Evolutionary conservation across 345 rosid genomes (phyloP).

Genomic region (Sisymbrium irio): DNA sequence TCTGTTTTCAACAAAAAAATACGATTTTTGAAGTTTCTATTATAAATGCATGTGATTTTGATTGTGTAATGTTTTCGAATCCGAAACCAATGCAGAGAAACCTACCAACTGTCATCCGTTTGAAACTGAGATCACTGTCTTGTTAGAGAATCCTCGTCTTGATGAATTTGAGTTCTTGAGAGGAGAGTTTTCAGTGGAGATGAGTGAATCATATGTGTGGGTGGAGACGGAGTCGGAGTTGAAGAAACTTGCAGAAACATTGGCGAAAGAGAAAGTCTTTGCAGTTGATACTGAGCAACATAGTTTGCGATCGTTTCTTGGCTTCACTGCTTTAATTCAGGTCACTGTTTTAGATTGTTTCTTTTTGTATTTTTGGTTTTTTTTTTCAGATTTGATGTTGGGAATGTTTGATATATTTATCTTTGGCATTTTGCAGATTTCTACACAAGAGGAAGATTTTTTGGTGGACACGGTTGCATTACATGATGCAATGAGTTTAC

Average conservation of each 20-base stretch:
- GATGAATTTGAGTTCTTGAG: conserved; percentile 39
- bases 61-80: neutral
- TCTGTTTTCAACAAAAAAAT: too few relatives aligned
- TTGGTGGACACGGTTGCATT: conserved; percentile 76
- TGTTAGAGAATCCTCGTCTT: conserved; percentile 49
- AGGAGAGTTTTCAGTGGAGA: conserved; percentile 34
- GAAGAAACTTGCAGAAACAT: conserved; percentile 56
- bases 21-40: neutral
- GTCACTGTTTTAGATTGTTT: conserved; percentile 28
- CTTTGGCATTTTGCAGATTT: conserved; percentile 46
- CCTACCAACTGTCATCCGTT: conserved; percentile 57
- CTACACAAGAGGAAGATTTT: conserved; percentile 60
- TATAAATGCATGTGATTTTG: neutral
- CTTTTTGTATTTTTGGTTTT: neutral
- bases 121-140: conserved; percentile 52
- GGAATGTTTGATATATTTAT: neutral
- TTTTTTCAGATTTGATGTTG: neutral
- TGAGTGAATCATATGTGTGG: conserved; percentile 62
- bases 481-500: conserved; percentile 72
- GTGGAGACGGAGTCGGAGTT: conserved; percentile 60
- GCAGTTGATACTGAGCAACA: conserved; percentile 95
- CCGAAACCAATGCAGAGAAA: conserved; percentile 42
- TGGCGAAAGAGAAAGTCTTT: conserved; percentile 54
- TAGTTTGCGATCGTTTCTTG: conserved; percentile 73
- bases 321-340: conserved; percentile 88